A percentile compares a stretch with the other conserved stretches of the same genome.
These are phyloP conservation scores for Phytophthora pini DNA, from an alignment of 352 stramenopile species.

Conservation along the genomic window DNA sequence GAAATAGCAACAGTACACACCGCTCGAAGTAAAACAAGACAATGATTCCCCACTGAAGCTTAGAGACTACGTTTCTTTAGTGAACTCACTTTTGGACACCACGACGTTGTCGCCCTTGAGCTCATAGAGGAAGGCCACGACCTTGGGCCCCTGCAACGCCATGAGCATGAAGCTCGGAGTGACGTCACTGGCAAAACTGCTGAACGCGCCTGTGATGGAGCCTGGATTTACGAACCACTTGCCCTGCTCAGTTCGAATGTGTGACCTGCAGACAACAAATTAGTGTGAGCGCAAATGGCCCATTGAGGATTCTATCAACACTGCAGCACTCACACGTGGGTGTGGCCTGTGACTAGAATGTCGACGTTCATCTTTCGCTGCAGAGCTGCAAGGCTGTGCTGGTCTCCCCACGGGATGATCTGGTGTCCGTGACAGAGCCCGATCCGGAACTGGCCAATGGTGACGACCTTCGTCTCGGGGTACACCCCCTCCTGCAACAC, in stretches of 20 bases:
- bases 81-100: constrained; percentile 91
- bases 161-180: constrained; percentile 98
- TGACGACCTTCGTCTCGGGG: constrained; percentile 95
- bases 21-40: constrained; percentile 6
- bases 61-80: constrained; percentile 63
- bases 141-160: constrained; percentile 96
- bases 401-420: constrained; percentile 92
- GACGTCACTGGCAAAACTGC: constrained; percentile 72
- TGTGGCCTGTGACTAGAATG: constrained; percentile 97
- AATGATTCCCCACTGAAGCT: constrained; percentile 19
- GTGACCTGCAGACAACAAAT: constrained; percentile 46
- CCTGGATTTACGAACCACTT: constrained; percentile 98
- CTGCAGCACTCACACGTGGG: constrained; percentile 81
- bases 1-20: constrained; percentile 31
- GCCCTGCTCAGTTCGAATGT: constrained; percentile 94
- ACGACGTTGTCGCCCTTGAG: constrained; percentile 84
- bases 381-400: constrained; percentile 86
- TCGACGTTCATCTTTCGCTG: constrained; percentile 97
- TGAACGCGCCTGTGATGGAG: constrained; percentile 97
- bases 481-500: constrained; percentile 73
- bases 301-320: not conserved
- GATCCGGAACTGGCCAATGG: constrained; percentile 97
- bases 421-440: constrained; percentile 98
- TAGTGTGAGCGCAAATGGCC: not conserved
- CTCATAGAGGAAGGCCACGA: constrained; percentile 98